phyloP scores from a whole-genome alignment of 176 grass and related monocot genomes.

The Dendrocalamus sinicus region DNA sequence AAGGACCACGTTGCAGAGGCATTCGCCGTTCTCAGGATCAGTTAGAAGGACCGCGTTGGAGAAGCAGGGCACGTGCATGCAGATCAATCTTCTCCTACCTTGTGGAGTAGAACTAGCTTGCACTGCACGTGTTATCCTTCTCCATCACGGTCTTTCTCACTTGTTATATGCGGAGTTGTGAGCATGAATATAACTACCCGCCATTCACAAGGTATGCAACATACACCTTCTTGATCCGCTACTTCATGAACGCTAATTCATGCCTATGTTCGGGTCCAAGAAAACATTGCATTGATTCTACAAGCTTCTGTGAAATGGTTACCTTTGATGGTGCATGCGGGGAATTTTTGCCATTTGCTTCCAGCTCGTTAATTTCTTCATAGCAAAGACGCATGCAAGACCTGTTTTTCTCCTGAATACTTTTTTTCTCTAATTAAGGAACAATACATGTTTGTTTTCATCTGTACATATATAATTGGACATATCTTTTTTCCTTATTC shows the following conservation, averaged over 20 bases:
- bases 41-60: slow-evolving; percentile 52
- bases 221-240: background rate
- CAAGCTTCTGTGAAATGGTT: background rate
- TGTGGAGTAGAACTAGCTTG: background rate
- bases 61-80: slow-evolving; percentile 77
- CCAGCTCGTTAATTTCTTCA: background rate
- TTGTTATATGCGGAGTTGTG: background rate
- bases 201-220: background rate
- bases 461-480: background rate
- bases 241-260: background rate
- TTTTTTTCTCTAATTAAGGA: background rate
- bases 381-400: background rate
- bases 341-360: background rate
- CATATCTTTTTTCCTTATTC: background rate
- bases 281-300: background rate
- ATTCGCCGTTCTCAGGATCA: background rate
- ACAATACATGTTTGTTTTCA: background rate
- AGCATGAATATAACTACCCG: background rate
- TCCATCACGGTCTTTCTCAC: slow-evolving; percentile 56
- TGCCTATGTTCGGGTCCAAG: background rate
- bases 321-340: background rate
- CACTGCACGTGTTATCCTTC: slow-evolving; percentile 62
- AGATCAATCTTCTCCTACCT: background rate
- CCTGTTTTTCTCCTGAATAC: background rate
- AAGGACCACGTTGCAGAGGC: slow-evolving; percentile 39